Evolutionary conservation across 345 rosid genomes (phyloP).

Genomic region (Euphorbia peplus): DNA sequence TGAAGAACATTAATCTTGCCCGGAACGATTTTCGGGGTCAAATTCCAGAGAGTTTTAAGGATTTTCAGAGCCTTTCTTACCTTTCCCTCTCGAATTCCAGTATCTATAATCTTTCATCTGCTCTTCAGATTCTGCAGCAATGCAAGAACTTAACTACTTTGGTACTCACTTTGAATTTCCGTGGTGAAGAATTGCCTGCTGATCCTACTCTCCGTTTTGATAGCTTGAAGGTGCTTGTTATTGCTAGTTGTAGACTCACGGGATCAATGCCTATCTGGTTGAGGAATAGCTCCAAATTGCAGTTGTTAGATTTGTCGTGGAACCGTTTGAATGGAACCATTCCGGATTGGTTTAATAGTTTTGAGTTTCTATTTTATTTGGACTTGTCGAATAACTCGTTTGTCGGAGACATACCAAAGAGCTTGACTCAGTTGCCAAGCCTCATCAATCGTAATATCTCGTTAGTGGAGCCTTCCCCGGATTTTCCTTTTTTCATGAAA

Average conservation of each 20-base stretch:
- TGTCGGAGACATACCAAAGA: conserved; percentile 53
- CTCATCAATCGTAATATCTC: conserved; percentile 43
- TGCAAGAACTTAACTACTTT: conserved; percentile 61
- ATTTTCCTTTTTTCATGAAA: conserved; percentile 57
- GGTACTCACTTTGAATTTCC: conserved; percentile 66
- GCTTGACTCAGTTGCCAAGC: conserved; percentile 40
- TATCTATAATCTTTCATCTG: conserved; percentile 48
- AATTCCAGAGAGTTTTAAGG: conserved; percentile 58
- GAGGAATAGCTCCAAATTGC: conserved; percentile 44
- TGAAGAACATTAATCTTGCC: conserved; percentile 60
- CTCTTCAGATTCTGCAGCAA: conserved; percentile 52
- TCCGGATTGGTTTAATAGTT: conserved; percentile 54
- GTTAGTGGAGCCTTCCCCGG: conserved; percentile 49
- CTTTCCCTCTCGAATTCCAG: conserved; percentile 64
- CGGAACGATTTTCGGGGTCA: conserved; percentile 53
- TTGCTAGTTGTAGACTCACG: conserved; percentile 55
- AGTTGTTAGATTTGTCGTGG: conserved; percentile 85
- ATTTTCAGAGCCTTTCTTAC: conserved; percentile 53
- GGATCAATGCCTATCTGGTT: conserved; percentile 74
- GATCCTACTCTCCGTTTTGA: conserved; percentile 43
- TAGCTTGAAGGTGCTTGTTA: conserved; percentile 57
- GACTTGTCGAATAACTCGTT: conserved; percentile 65
- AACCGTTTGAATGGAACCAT: conserved; percentile 47
- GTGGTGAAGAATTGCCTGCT: conserved; percentile 51
- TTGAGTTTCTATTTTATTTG: conserved; percentile 50